These are phyloP conservation scores for Thalassiosira profunda DNA, from an alignment of 108 stramenopile genomes.

Conservation along the genomic window DNA sequence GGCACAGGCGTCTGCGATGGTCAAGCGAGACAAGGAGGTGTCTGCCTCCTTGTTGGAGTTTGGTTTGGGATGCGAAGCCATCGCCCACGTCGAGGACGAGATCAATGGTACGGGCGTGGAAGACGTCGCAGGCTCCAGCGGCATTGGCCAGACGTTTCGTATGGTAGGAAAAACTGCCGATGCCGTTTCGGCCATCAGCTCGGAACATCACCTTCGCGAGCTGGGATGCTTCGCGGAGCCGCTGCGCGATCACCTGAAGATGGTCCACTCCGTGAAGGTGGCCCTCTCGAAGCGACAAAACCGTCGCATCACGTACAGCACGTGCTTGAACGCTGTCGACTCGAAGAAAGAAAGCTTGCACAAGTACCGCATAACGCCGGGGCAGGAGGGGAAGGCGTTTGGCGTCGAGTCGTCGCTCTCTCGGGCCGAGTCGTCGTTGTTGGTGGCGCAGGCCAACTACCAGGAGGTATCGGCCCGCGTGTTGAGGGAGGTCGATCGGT, in stretches of 20 bases:
- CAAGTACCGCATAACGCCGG: slow-evolving; percentile 36
- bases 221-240: slow-evolving; percentile 65
- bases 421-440: slow-evolving; percentile 37
- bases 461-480: slow-evolving; percentile 61
- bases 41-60: slow-evolving; percentile 48
- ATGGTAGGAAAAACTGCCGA: slow-evolving; percentile 52
- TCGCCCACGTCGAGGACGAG: slow-evolving; percentile 50
- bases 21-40: slow-evolving; percentile 7
- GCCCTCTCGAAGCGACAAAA: slow-evolving; percentile 79
- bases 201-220: slow-evolving; percentile 71
- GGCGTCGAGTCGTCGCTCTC: slow-evolving; percentile 41
- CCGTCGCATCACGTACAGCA: slow-evolving; percentile 61
- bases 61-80: slow-evolving; percentile 50
- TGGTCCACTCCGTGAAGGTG: slow-evolving; percentile 76
- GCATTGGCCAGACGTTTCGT: slow-evolving; percentile 43
- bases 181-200: slow-evolving; percentile 43
- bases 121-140: slow-evolving; percentile 38
- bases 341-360: slow-evolving; percentile 31
- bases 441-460: slow-evolving; percentile 47
- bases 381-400: slow-evolving; percentile 41
- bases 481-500: slow-evolving; percentile 62
- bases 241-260: slow-evolving; percentile 73
- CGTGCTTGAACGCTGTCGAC: slow-evolving; percentile 47
- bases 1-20: slow-evolving; percentile 34
- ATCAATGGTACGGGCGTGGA: slow-evolving; percentile 49